Percentiles rank a stretch among this genome's conserved stretches.
These are phyloP conservation scores for Vitis amurensis DNA, from an alignment of 164 flowering plant genomes.

Conservation along the genomic window DNA sequence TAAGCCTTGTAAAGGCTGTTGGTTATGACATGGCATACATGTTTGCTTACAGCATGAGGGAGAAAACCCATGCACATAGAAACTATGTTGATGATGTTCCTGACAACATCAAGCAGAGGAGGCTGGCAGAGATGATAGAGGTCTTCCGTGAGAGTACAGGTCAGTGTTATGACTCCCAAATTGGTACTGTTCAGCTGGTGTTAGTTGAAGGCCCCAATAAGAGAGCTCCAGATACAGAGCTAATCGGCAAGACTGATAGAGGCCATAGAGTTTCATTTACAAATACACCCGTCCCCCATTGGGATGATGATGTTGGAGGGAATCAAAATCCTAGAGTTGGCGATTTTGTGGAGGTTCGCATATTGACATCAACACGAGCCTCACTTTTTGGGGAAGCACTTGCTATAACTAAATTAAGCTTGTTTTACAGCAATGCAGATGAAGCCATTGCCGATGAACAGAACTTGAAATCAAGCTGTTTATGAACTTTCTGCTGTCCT, in stretches of 20 bases:
- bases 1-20: constrained; percentile 72
- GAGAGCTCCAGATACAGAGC: constrained; percentile 93
- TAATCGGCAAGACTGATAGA: constrained; percentile 88
- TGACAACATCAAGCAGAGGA: constrained; percentile 80
- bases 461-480: constrained; percentile 16
- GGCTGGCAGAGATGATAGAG: constrained; percentile 83
- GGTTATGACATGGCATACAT: constrained; percentile 98
- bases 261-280: constrained; percentile 74
- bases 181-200: constrained; percentile 79
- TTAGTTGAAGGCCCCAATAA: constrained; percentile 88
- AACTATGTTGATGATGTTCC: constrained; percentile 86
- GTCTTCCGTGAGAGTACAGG: constrained; percentile 88
- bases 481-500: neutral
- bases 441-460: constrained; percentile 45
- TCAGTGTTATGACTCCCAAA: constrained; percentile 67
- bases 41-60: constrained; percentile 99
- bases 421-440: constrained; percentile 41
- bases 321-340: constrained; percentile 61
- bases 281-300: constrained; percentile 47
- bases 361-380: constrained; percentile 72
- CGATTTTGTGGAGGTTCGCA: constrained; percentile 86
- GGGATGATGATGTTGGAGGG: constrained; percentile 16
- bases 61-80: constrained; percentile 95
- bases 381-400: constrained; percentile 84
- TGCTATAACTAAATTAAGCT: constrained; percentile 66